A percentile compares a stretch with the other conserved stretches of the same genome.
Evolutionary conservation across 192 early-diverging fungal species (phyloP).

Genomic region (Linnemannia schmuckeri): DNA sequence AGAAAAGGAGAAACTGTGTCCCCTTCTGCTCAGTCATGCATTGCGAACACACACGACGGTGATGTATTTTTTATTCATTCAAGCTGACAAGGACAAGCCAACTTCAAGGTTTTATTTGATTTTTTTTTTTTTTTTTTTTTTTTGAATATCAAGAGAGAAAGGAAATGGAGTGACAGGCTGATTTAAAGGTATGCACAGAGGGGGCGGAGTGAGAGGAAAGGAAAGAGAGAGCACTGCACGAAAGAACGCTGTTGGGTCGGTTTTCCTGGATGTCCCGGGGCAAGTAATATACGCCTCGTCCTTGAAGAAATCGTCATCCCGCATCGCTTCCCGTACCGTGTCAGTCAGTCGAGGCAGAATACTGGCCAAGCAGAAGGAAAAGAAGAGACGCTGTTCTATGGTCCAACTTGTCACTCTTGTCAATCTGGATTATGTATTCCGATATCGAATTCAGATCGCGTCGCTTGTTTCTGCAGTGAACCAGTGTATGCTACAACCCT

Average conservation of each 20-base stretch:
- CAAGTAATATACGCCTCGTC: neutral
- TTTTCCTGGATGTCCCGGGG: neutral
- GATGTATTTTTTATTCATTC: neutral
- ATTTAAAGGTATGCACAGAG: neutral
- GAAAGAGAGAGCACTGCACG: neutral
- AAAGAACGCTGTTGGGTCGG: neutral
- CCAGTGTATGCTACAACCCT: neutral
- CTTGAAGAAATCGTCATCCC: neutral
- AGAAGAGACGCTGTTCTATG: neutral
- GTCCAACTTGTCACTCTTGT: neutral
- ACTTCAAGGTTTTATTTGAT: neutral
- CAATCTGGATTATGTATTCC: neutral
- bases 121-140: neutral
- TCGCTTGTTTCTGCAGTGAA: neutral
- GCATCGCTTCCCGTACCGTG: neutral
- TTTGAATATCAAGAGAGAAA: no score
- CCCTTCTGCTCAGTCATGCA: neutral
- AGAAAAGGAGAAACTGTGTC: neutral
- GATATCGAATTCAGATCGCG: neutral
- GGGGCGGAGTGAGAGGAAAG: neutral
- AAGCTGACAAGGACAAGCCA: neutral
- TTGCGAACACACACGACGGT: neutral
- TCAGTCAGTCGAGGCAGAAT: neutral
- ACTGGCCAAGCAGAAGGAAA: neutral
- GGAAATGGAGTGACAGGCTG: neutral